phyloP scores from a whole-genome alignment of 257 asterid genomes.

The Solanum ossicruentum region DNA sequence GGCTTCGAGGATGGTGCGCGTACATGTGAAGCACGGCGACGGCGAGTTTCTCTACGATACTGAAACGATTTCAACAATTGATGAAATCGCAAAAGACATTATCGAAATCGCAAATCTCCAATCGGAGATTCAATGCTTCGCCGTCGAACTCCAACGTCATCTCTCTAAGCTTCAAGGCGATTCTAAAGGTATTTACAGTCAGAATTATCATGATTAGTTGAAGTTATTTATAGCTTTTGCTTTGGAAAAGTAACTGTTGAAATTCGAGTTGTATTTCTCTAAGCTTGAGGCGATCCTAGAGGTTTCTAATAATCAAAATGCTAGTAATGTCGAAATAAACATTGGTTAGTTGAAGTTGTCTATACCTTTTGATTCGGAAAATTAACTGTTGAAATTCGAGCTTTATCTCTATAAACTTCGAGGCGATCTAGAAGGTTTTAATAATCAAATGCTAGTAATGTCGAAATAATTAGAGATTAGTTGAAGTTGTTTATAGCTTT shows the following conservation, averaged over 20 bases:
- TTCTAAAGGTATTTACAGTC: background rate
- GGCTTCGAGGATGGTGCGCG: conserved; percentile 14
- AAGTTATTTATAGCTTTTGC: background rate
- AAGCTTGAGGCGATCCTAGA: background rate
- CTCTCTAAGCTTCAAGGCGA: conserved; percentile 1
- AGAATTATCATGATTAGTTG: background rate
- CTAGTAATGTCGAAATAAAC: background rate
- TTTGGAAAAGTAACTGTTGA: background rate
- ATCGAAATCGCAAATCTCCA: conserved; percentile 23
- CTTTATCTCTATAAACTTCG: conserved; percentile 3
- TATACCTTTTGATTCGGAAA: background rate
- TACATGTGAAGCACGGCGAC: conserved; percentile 10
- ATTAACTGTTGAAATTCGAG: background rate
- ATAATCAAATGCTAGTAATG: background rate
- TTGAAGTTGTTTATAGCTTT: background rate
- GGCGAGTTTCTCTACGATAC: conserved; percentile 15
- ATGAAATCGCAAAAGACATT: conserved; percentile 1
- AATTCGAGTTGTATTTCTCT: conserved; percentile 7
- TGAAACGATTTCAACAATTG: conserved; percentile 7
- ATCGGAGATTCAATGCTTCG: conserved; percentile 9
- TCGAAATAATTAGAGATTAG: background rate
- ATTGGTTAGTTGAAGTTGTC: background rate
- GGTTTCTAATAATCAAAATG: background rate
- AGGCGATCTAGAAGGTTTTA: background rate
- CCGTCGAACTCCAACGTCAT: conserved; percentile 6